A percentile compares a stretch with the other conserved stretches of the same genome.
These are phyloP conservation scores for Camellia oleifera DNA, from an alignment of 179 eudicot genomes.

Conservation along the genomic window DNA sequence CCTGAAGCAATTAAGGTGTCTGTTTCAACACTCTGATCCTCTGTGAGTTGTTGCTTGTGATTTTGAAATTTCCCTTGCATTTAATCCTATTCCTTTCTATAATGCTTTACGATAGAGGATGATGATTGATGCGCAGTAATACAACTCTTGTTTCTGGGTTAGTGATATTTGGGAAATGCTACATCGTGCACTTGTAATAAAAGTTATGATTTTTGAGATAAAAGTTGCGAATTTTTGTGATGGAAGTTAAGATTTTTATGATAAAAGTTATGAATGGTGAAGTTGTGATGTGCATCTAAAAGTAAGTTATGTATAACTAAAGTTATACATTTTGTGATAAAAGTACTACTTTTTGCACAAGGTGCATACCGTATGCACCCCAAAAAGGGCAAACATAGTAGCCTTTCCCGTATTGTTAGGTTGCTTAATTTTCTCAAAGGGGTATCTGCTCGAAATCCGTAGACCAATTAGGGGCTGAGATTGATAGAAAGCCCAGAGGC, in stretches of 20 bases:
- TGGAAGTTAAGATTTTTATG: no score
- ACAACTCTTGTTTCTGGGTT: not conserved
- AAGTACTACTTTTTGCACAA: no score
- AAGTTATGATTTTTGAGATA: no score
- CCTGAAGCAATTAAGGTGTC: constrained; percentile 87
- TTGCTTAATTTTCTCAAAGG: not conserved
- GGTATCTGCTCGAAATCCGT: not conserved
- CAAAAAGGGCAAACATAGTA: no score
- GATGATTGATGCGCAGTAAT: not conserved
- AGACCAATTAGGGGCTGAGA: not conserved
- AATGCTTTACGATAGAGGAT: not conserved
- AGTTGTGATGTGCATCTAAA: no score
- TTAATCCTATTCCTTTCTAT: not conserved
- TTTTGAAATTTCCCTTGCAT: not conserved
- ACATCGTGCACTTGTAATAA: no score
- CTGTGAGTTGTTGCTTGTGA: constrained; percentile 1
- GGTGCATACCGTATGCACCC: no score
- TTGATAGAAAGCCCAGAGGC: not conserved
- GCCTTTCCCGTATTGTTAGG: not conserved
- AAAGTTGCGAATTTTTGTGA: no score
- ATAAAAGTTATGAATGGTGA: no score
- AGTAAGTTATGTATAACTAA: no score
- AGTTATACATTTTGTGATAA: no score
- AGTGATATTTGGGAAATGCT: not conserved
- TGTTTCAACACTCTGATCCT: constrained; percentile 10